Percentiles rank a stretch among this genome's conserved stretches.
phyloP scores from a whole-genome alignment of 23 red algal species.

The Gracilaria caudata region DNA sequence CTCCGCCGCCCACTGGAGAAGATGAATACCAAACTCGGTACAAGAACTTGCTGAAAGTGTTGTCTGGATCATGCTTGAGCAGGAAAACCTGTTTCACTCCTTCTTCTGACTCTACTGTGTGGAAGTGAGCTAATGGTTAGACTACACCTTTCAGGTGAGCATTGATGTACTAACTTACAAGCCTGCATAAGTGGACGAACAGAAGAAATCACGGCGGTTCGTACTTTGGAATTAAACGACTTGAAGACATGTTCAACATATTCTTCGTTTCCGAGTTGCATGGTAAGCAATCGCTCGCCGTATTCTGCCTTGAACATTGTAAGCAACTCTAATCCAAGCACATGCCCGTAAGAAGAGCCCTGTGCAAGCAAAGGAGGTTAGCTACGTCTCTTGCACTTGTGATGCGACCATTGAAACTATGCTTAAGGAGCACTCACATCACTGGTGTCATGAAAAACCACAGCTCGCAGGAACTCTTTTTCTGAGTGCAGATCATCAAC shows the following conservation, averaged over 20 bases:
- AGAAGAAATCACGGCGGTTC: constrained; percentile 41
- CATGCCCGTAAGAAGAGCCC: constrained; percentile 56
- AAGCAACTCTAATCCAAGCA: constrained; percentile 42
- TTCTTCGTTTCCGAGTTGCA: constrained; percentile 56
- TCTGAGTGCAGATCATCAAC: constrained; percentile 13
- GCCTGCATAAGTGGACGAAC: constrained; percentile 55
- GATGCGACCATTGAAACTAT: neutral
- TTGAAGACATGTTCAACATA: constrained; percentile 62
- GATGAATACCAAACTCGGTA: constrained; percentile 57
- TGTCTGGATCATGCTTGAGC: constrained; percentile 27
- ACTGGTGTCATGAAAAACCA: constrained; percentile 55
- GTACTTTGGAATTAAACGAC: constrained; percentile 36
- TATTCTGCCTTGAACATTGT: constrained; percentile 48
- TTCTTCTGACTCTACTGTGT: constrained; percentile 39
- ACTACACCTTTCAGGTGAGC: neutral
- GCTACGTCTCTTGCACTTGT: too few relatives aligned
- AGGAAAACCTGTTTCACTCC: constrained; percentile 40
- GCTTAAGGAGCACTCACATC: neutral
- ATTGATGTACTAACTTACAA: constrained; percentile 27
- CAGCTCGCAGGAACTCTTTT: constrained; percentile 30
- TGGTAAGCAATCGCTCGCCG: constrained; percentile 45
- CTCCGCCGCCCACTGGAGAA: neutral
- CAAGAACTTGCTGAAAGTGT: constrained; percentile 30
- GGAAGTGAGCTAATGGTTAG: neutral
- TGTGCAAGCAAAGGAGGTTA: neutral